Base-by-base conservation (phyloP, 768 basidiomycete species). In the Tylopilus subfusipes region DNA sequence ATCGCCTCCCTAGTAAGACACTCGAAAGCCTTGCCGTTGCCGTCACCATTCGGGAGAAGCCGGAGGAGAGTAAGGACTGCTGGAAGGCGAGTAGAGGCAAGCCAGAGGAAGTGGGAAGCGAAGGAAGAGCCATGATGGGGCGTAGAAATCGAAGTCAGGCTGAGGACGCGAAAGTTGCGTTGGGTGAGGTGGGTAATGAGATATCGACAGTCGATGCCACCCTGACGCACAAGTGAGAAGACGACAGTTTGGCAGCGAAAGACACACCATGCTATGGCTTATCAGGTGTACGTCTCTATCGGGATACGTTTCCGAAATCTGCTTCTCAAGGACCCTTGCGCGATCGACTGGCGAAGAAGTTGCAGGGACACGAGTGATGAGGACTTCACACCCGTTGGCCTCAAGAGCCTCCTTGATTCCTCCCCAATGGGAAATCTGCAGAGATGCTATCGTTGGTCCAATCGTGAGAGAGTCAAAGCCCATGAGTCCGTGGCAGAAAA, bases 91-190 rank as follows among this genome's bases (percentile, higher is more conserved):
- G 76, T 64, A 12, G 71, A 78, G 12, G 90, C 88, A 18, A 92
- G 77, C 12, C 78, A 75, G 43, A 96, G 80, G 67, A 95, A 91
- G 68, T 93, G 90, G 68, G 96, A 90, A 2, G 96, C 96, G 61
- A 98, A 98, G 1, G 88, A 76, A 22, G 93, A 95, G 7, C 97
- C 97, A 36, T 89, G 85, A 62, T 99, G 97, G 2, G 97, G 97
- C 0, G 93, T 90, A 22, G 93, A 88, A 67, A 99, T 92, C 11
- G 94, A 97, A 3, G 96, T 98, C 52, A 98, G 79, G 22, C 88
- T 93, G 46, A 90, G 79, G 27, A 97, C 88, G 25, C 75, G 76
- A 73, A 97, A 98, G 29, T 81, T 83, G 44, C 86, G 85, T 22
- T 84, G 70, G 38, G 82, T 84, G 47, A 98, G 80, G n/a, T n/a